Base-by-base conservation (phyloP, 2,329 filamentous ascomycete species). In the Orbilia blumenaviensis region DNA sequence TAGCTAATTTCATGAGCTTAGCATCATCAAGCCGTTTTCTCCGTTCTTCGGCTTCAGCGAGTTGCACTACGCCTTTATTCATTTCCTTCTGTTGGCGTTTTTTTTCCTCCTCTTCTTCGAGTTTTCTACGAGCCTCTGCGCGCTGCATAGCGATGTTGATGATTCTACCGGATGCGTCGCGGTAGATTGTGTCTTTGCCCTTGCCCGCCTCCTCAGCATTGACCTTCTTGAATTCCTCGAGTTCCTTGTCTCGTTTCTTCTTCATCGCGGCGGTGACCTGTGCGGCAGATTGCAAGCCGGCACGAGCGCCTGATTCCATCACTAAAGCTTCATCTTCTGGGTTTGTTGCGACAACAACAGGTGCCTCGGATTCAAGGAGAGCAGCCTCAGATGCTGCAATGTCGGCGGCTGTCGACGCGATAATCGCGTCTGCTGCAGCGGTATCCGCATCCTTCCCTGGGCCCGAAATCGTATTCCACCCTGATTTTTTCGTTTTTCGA, bases 91-190 rank as follows among this genome's bases (percentile, higher is more conserved):
- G 90, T 64, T 88, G 88, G 27, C 85, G 84, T 81, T 91, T 90
- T 80, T 90, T 88, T 58, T 84, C 83, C 60, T 86, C 89, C 60
- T 89, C 88, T 79, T 92, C 90, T 80, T 93, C 90, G 0, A 90
- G 91, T 79, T 91, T 92, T 58, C 89, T 88, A n/a, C 92, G 88
- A 60, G 92, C 91, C 82, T 97, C 93, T 18, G 93, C 94, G 23
- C 94, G 88, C 83, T 92, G 93, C 91, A 97, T 92, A 16, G 90
- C 90, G 23, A 98, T 88, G 81, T 99, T 96, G 78, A 99, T 94
- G 66, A 96, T 90, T n/a, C 94, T 88, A 10, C 95, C 95, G 2
- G 92, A 95, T 9, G 96, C 95, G 83, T 99, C 95, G 80, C 95
- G 91, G 82, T 98, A 97, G 23, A 97, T 93, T 0, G 94, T 96